Evolutionary conservation across 2,329 filamentous ascomycete genomes (phyloP).

Genomic region (Fusarium torulosum): DNA sequence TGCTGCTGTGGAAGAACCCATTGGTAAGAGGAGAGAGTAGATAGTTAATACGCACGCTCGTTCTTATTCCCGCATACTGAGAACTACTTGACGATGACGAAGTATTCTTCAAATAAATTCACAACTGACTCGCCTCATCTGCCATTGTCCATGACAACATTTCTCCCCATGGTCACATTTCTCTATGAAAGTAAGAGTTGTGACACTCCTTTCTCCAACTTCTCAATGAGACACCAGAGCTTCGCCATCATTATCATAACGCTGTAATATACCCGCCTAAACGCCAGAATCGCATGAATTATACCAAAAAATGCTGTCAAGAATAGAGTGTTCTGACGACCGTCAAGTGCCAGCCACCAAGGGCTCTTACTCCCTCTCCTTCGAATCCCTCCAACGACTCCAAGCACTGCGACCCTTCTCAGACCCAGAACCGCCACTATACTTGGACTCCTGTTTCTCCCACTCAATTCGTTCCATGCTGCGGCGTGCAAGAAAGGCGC

Average conservation of each 20-base stretch:
- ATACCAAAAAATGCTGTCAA: neutral
- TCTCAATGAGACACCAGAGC: neutral
- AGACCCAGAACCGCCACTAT: conserved; percentile 70
- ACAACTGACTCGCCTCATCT: conserved; percentile 9
- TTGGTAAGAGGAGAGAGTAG: conserved; percentile 4
- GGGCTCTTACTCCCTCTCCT: conserved; percentile 15
- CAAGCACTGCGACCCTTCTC: conserved; percentile 57
- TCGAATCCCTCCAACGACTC: conserved; percentile 55
- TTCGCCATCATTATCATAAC: neutral
- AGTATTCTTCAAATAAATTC: conserved; percentile 12
- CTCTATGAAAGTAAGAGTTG: neutral
- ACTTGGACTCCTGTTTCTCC: conserved; percentile 77
- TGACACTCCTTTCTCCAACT: too few relatives aligned
- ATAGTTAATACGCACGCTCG: conserved; percentile 19
- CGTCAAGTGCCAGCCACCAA: neutral
- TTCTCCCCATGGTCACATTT: neutral
- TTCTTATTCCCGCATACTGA: conserved; percentile 14
- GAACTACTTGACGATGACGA: conserved; percentile 15
- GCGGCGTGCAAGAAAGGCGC: conserved; percentile 74
- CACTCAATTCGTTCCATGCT: conserved; percentile 74
- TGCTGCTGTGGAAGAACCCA: conserved; percentile 29
- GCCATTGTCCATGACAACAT: neutral
- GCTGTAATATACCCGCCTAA: conserved; percentile 5
- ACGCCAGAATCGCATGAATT: neutral
- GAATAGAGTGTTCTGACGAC: neutral